Percentiles rank a stretch among this genome's conserved stretches.
These are phyloP conservation scores for Aphanomyces cochlioides DNA, from an alignment of 352 stramenopile genomes.

Conservation along the genomic window DNA sequence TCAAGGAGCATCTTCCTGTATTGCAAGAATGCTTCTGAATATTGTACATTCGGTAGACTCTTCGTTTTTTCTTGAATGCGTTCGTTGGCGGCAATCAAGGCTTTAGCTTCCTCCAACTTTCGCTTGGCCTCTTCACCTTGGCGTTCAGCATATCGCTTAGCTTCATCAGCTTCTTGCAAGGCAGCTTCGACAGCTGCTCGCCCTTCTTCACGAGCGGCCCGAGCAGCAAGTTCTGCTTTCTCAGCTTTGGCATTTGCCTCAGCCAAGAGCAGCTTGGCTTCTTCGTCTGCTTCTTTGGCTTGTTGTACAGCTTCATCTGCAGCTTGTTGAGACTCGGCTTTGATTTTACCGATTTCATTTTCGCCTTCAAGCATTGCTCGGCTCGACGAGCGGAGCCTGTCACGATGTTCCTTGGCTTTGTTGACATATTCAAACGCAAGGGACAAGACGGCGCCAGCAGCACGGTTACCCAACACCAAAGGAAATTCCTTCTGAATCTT, in stretches of 20 bases:
- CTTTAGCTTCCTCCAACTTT: constrained; percentile 72
- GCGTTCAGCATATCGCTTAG: constrained; percentile 78
- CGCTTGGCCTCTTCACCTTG: constrained; percentile 69
- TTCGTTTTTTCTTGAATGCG: constrained; percentile 66
- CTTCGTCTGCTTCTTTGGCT: constrained; percentile 62
- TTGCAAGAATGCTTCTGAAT: constrained; percentile 50
- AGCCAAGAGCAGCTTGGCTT: constrained; percentile 67
- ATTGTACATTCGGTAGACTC: constrained; percentile 39
- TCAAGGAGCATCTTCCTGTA: constrained; percentile 74
- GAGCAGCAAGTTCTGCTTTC: constrained; percentile 73
- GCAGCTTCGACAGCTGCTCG: constrained; percentile 79
- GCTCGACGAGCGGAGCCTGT: constrained; percentile 59
- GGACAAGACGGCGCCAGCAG: constrained; percentile 68
- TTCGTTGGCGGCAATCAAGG: constrained; percentile 81
- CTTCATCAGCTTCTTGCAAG: constrained; percentile 70
- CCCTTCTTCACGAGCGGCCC: constrained; percentile 72
- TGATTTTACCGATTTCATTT: constrained; percentile 83
- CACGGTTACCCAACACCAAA: constrained; percentile 69
- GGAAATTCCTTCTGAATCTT: constrained; percentile 82
- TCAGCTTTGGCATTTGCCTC: constrained; percentile 78
- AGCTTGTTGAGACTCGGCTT: constrained; percentile 73
- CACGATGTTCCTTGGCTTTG: constrained; percentile 71
- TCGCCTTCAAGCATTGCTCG: constrained; percentile 57
- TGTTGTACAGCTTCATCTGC: constrained; percentile 75
- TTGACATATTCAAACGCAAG: constrained; percentile 82